phyloP scores from a whole-genome alignment of 352 stramenopile species.

The Stramenopiles sp. region DNA sequence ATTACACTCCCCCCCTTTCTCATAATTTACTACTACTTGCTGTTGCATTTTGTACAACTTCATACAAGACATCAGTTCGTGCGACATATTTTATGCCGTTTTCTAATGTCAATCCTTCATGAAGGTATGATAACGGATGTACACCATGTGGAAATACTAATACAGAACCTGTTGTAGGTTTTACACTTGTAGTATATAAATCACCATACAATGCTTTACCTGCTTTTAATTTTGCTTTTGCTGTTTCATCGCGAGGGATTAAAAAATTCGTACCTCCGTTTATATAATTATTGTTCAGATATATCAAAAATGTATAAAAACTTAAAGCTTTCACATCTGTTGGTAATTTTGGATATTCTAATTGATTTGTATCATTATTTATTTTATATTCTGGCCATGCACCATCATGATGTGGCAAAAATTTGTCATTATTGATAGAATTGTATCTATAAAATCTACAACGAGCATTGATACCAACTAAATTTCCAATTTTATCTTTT shows the following conservation, averaged over 20 bases:
- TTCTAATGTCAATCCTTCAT: slow-evolving; percentile 21
- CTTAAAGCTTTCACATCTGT: slow-evolving; percentile 14
- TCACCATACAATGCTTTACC: no score
- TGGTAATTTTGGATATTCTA: slow-evolving; percentile 20
- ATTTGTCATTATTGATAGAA: slow-evolving; percentile 15
- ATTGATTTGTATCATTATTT: slow-evolving; percentile 15
- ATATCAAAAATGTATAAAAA: slow-evolving; percentile 24
- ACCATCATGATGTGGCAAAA: slow-evolving; percentile 23
- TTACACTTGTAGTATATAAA: slow-evolving; percentile 10
- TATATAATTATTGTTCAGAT: slow-evolving; percentile 29
- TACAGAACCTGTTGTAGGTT: slow-evolving; percentile 17
- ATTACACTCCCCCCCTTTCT: no score
- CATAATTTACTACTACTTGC: no score
- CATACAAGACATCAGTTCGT: slow-evolving; percentile 25
- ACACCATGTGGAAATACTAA: slow-evolving; percentile 27
- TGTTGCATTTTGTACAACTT: no score
- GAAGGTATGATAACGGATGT: slow-evolving; percentile 18
- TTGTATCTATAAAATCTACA: slow-evolving; percentile 25
- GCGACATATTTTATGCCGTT: slow-evolving; percentile 24
- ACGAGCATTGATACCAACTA: slow-evolving; percentile 21
- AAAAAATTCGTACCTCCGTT: slow-evolving; percentile 27
- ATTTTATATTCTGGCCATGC: slow-evolving; percentile 23
- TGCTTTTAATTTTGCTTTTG: no score
- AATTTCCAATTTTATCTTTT: no score
- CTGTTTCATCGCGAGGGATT: slow-evolving; percentile 7